These are phyloP conservation scores for Ogataea paradorogensis DNA, from an alignment of 805 yeast genomes.

Conservation along the genomic window DNA sequence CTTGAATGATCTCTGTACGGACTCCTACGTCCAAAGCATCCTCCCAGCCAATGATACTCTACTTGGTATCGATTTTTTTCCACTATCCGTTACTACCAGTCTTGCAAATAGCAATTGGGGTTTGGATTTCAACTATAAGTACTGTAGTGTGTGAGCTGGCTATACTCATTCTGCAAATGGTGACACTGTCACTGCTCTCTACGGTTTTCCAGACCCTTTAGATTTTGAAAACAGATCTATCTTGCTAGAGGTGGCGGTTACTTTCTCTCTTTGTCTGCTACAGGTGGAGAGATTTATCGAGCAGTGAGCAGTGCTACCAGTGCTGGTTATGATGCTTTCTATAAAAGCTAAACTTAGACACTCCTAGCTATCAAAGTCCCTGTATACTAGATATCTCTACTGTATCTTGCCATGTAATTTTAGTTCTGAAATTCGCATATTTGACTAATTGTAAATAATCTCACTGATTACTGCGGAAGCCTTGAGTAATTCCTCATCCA, in stretches of 20 bases:
- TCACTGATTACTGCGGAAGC: neutral
- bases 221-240: constrained; percentile 4
- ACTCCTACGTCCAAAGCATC: constrained; percentile 1
- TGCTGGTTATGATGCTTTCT: constrained; percentile 10
- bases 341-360: constrained; percentile 2
- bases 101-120: neutral
- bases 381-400: neutral
- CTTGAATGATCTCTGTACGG: neutral
- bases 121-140: neutral
- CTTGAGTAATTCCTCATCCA: constrained; percentile 47
- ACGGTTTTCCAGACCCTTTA: constrained; percentile 2
- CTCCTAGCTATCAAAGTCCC: constrained; percentile 3
- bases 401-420: too few relatives aligned
- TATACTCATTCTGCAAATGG: constrained; percentile 8
- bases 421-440: neutral
- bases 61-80: neutral
- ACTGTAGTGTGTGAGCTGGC: constrained; percentile 4
- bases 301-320: constrained; percentile 8
- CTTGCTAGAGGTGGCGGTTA: constrained; percentile 10
- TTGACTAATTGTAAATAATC: neutral
- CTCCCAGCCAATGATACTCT: constrained; percentile 1
- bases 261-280: constrained; percentile 1
- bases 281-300: constrained; percentile 4
- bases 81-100: neutral
- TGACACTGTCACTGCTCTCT: constrained; percentile 3